Evolutionary conservation across 2,329 filamentous ascomycete species (phyloP).

Genomic region (Fusarium sp.): DNA sequence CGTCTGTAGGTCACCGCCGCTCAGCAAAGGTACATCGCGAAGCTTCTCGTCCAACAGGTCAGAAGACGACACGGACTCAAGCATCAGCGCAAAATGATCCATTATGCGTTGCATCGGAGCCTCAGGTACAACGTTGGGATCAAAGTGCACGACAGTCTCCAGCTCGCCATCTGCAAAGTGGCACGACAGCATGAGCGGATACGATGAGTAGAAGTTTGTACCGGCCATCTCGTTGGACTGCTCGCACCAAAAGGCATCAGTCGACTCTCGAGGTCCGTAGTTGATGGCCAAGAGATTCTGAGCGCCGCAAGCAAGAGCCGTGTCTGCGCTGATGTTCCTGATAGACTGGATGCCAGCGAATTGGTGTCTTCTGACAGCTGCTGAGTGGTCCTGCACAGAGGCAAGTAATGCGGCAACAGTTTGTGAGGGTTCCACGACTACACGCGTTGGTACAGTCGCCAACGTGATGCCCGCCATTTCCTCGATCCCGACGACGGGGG

Average conservation of each 20-base stretch:
- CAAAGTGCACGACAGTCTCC: conserved; percentile 36
- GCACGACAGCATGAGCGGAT: conserved; percentile 38
- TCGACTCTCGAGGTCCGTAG: conserved; percentile 3
- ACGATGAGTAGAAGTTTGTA: conserved; percentile 39
- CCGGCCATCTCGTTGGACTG: conserved; percentile 36
- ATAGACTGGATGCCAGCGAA: conserved; percentile 31
- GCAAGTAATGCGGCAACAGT: conserved; percentile 8
- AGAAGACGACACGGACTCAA: neutral
- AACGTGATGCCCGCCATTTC: conserved; percentile 30
- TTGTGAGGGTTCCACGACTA: neutral
- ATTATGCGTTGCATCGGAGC: conserved; percentile 27
- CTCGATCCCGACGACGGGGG: conserved; percentile 28
- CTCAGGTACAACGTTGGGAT: conserved; percentile 6
- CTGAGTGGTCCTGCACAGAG: conserved; percentile 20
- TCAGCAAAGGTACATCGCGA: neutral
- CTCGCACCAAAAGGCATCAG: conserved; percentile 28
- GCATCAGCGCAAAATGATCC: conserved; percentile 28
- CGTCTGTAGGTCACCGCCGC: neutral
- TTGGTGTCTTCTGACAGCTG: conserved; percentile 15
- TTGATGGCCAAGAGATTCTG: conserved; percentile 39
- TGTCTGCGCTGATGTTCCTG: conserved; percentile 24
- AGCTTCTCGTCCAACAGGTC: neutral
- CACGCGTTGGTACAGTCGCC: conserved; percentile 31
- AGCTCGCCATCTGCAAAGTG: conserved; percentile 23
- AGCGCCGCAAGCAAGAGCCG: conserved; percentile 25